Conservation (phyloP, 495 filamentous ascomycete species). For the Aspergillus baeticus region DNA sequence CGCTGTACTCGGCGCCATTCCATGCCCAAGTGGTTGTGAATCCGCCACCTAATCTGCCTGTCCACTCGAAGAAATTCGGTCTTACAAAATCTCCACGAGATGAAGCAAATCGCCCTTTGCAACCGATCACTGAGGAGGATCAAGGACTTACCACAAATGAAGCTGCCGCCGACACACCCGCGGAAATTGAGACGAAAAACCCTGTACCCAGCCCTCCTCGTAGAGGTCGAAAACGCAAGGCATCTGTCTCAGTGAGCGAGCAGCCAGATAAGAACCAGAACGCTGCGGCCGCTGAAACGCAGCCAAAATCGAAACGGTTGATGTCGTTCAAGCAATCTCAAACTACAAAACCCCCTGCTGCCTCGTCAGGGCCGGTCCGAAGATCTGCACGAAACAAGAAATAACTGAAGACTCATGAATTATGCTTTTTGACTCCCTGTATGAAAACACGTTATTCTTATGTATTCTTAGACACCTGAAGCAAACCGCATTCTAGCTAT, state of each 20-base stretch:
- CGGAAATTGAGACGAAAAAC: neutral
- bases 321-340: constrained; percentile 25
- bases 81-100: constrained; percentile 20
- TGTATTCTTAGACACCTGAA: constrained; percentile 13
- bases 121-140: neutral
- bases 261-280: constrained; percentile 15
- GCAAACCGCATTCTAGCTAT: constrained; percentile 8
- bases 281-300: neutral
- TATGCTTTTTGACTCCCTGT: neutral
- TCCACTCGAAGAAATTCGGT: constrained; percentile 12
- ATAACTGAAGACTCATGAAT: constrained; percentile 9
- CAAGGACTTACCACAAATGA: neutral
- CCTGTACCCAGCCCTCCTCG: constrained; percentile 13
- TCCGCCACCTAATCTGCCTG: constrained; percentile 5
- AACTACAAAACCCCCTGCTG: constrained; percentile 3
- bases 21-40: constrained; percentile 9
- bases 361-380: constrained; percentile 28
- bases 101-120: constrained; percentile 1
- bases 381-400: constrained; percentile 36
- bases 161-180: neutral
- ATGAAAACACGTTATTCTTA: neutral
- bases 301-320: constrained; percentile 29
- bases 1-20: neutral
- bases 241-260: constrained; percentile 21
- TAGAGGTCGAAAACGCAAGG: constrained; percentile 39